phyloP scores from a whole-genome alignment of 2,329 filamentous ascomycete genomes.

The Verticillium nonalfalfae region DNA sequence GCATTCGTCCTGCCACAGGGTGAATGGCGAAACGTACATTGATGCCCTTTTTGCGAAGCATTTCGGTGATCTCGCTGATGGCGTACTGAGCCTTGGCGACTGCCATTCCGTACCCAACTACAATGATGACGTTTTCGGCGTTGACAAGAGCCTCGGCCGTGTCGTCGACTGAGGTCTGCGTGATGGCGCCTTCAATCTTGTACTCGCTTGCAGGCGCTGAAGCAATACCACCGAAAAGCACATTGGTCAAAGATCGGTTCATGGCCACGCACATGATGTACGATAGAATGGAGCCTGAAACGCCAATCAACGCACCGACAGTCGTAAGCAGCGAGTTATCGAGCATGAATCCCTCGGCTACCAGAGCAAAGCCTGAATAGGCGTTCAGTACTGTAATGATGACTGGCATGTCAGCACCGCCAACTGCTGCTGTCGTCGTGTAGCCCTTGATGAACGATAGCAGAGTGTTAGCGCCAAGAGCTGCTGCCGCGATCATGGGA shows the following conservation, averaged over 20 bases:
- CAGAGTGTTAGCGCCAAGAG: conserved; percentile 67
- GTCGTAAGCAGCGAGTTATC: conserved; percentile 80
- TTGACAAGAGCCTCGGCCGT: conserved; percentile 69
- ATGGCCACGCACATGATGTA: conserved; percentile 87
- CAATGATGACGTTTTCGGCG: conserved; percentile 80
- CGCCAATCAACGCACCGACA: conserved; percentile 80
- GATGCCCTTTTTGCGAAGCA: conserved; percentile 67
- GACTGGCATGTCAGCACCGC: conserved; percentile 90
- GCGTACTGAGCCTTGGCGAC: conserved; percentile 92
- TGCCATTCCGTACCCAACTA: conserved; percentile 91
- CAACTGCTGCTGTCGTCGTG: conserved; percentile 82
- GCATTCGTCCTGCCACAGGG: conserved; percentile 86
- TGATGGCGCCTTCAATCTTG: conserved; percentile 75
- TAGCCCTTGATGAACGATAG: conserved; percentile 82
- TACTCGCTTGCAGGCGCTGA: conserved; percentile 56
- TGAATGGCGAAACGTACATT: conserved; percentile 87
- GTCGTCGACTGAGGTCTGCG: conserved; percentile 73
- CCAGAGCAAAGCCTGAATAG: conserved; percentile 84
- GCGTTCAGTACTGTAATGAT: conserved; percentile 88
- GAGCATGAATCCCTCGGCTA: conserved; percentile 88
- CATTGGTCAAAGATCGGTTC: conserved; percentile 86
- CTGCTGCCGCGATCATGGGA: conserved; percentile 71
- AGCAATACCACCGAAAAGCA: conserved; percentile 77
- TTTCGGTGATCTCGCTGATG: conserved; percentile 72
- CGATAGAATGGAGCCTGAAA: conserved; percentile 81